A percentile compares a stretch with the other conserved stretches of the same genome.
These are phyloP conservation scores for Leishmania tarentolae DNA, from an alignment of 208 protist genomes.

Conservation along the genomic window DNA sequence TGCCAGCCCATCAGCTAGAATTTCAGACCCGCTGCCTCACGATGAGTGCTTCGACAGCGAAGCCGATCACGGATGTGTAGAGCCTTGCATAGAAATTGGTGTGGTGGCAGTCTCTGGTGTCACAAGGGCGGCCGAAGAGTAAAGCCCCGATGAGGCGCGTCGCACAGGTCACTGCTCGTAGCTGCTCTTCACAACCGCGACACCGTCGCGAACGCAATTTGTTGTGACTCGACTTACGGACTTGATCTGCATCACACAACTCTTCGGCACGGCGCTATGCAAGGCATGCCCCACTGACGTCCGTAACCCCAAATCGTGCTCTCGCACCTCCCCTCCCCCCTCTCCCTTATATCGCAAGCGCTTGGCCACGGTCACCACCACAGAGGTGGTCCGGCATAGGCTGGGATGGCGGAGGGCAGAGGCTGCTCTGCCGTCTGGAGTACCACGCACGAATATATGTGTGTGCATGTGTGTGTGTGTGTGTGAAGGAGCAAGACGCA, in stretches of 20 bases:
- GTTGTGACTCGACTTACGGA: neutral
- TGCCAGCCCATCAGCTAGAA: neutral
- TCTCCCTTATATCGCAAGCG: no score
- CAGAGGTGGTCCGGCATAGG: neutral
- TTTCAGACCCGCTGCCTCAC: neutral
- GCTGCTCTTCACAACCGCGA: no score
- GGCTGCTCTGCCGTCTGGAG: neutral
- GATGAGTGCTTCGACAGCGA: neutral
- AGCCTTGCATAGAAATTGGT: neutral
- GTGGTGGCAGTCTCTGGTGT: neutral
- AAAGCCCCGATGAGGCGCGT: neutral
- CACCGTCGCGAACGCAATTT: no score
- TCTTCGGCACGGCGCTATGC: no score
- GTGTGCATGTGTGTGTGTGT: neutral
- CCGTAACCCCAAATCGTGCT: no score
- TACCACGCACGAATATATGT: neutral
- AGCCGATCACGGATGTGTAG: neutral
- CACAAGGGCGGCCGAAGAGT: neutral
- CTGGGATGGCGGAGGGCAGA: neutral
- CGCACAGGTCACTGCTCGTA: neutral
- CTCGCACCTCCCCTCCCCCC: no score
- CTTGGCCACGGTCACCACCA: neutral
- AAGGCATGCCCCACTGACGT: no score
- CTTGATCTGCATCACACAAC: neutral
- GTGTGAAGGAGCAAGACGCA: neutral